Evolutionary conservation across 1,284 basidiomycete species (phyloP).

Genomic region (Ceratobasidium sp.): DNA sequence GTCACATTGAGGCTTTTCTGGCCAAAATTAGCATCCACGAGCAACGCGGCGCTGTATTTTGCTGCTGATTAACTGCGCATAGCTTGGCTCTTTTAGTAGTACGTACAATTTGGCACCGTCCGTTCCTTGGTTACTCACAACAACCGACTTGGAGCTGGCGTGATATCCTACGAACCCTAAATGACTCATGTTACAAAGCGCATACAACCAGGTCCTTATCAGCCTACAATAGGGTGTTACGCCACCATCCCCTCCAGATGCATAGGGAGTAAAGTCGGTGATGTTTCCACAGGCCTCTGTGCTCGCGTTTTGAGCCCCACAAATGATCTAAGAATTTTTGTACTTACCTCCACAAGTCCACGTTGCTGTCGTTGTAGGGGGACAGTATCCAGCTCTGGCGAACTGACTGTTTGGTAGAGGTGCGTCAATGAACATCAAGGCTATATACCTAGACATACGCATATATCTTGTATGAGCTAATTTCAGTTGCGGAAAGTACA

Average conservation of each 20-base stretch:
- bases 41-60: not conserved
- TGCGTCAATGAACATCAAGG: no score
- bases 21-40: slow-evolving; percentile 11
- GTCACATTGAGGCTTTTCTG: not conserved
- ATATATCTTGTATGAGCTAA: not conserved
- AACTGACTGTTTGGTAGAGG: not conserved
- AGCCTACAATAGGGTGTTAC: slow-evolving; percentile 36
- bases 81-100: not conserved
- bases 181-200: not conserved
- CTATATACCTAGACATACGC: not conserved
- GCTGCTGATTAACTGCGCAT: not conserved
- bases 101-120: slow-evolving; percentile 42
- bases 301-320: no score
- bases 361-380: slow-evolving; percentile 15
- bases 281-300: slow-evolving; percentile 7
- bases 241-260: slow-evolving; percentile 43
- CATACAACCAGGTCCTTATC: not conserved
- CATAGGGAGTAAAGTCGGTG: slow-evolving; percentile 42
- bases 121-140: slow-evolving; percentile 45
- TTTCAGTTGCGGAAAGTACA: not conserved
- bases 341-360: slow-evolving; percentile 35
- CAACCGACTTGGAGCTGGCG: slow-evolving; percentile 12
- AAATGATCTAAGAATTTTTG: not conserved
- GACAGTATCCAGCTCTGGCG: slow-evolving; percentile 31
- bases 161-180: slow-evolving; percentile 37